Evolutionary conservation across 768 basidiomycete genomes (phyloP).

Genomic region (Mycena pura): DNA sequence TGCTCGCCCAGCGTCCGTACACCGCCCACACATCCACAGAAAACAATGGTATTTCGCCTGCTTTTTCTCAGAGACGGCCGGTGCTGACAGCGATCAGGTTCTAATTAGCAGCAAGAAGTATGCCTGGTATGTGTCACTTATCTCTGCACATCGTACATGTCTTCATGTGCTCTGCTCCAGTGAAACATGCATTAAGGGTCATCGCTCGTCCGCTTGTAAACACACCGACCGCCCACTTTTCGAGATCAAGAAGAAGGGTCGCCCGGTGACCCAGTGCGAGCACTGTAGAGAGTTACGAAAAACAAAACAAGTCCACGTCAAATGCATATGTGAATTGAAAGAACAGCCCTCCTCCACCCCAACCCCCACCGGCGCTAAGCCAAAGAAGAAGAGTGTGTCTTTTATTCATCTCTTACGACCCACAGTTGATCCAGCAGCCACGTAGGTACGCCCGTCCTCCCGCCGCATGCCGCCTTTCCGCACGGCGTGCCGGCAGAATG

Average conservation of each 20-base stretch:
- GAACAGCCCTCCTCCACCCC: constrained; percentile 59
- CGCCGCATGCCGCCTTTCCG: constrained; percentile 80
- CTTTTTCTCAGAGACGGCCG: background rate
- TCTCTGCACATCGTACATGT: constrained; percentile 14
- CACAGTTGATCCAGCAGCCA: constrained; percentile 56
- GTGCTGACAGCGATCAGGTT: constrained; percentile 50
- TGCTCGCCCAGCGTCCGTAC: constrained; percentile 42
- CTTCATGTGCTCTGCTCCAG: too few relatives aligned
- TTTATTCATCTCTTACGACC: constrained; percentile 26
- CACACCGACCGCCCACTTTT: constrained; percentile 89
- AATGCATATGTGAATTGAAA: constrained; percentile 84
- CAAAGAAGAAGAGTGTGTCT: constrained; percentile 70
- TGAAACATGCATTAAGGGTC: constrained; percentile 94
- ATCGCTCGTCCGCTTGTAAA: constrained; percentile 87
- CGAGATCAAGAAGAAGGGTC: constrained; percentile 93
- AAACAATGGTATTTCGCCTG: constrained; percentile 49
- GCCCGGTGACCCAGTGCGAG: constrained; percentile 90
- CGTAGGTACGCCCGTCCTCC: constrained; percentile 64
- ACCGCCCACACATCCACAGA: constrained; percentile 33
- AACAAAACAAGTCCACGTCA: constrained; percentile 86
- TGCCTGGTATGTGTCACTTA: constrained; percentile 67
- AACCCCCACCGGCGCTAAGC: constrained; percentile 47
- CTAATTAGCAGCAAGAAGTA: constrained; percentile 81
- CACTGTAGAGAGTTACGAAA: constrained; percentile 87
- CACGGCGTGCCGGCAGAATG: constrained; percentile 75